Conservation (phyloP, 2,329 filamentous ascomycete genomes). For the Neofusicoccum sp. region DNA sequence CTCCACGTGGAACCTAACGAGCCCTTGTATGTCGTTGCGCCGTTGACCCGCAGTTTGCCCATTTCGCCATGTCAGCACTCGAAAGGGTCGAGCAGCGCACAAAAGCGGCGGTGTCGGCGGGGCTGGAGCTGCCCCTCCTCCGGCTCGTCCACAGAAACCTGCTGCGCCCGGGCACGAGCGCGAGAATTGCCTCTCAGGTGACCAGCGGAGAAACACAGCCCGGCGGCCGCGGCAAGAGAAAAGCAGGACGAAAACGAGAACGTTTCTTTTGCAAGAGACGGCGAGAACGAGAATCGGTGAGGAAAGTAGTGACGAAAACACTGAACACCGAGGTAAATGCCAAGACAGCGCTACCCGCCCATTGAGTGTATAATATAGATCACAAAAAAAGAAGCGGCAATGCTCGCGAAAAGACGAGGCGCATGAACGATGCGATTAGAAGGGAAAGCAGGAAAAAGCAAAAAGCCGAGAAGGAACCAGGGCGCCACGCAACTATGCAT, state of each 20-base stretch:
- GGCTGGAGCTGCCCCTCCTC: neutral
- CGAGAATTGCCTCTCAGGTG: neutral
- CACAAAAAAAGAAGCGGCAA: conserved; percentile 4
- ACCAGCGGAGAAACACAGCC: neutral
- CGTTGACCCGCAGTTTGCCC: conserved; percentile 7
- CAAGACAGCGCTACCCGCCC: conserved; percentile 17
- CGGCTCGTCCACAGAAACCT: neutral
- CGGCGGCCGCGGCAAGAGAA: neutral
- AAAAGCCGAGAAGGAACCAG: conserved; percentile 16
- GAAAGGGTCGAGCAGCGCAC: neutral
- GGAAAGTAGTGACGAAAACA: conserved; percentile 14
- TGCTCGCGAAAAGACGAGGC: conserved; percentile 7
- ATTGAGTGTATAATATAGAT: conserved; percentile 6
- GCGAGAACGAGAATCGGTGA: conserved; percentile 1
- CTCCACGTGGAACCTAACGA: conserved; percentile 14
- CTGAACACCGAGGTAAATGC: conserved; percentile 17
- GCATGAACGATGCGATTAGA: conserved; percentile 14
- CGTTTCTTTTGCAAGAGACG: conserved; percentile 16
- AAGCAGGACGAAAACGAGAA: conserved; percentile 1
- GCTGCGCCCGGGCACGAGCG: neutral
- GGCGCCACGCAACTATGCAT: conserved; percentile 18
- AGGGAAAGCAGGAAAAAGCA: neutral
- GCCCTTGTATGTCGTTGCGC: neutral
- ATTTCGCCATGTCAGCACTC: neutral
- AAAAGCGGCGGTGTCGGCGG: conserved; percentile 3